phyloP scores from a whole-genome alignment of 441 rosid genomes.

The Erodium trifolium region DNA sequence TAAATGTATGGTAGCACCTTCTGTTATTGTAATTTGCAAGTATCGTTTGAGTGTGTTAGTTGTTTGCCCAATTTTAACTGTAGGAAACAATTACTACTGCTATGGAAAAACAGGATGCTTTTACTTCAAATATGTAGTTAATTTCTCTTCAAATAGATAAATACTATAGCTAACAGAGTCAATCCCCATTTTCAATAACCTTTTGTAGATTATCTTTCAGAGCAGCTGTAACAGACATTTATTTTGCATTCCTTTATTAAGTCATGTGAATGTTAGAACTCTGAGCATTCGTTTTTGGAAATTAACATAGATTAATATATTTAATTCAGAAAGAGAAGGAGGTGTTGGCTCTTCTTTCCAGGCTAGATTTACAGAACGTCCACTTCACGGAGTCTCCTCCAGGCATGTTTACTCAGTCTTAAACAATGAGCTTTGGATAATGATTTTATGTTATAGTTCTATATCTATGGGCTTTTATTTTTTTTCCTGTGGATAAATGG shows the following conservation, averaged over 20 bases:
- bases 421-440: not conserved
- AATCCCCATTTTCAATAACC: not conserved
- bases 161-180: not conserved
- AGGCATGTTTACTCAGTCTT: conserved; percentile 30
- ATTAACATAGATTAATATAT: conserved; percentile 6
- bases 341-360: conserved; percentile 71
- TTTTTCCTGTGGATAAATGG: conserved; percentile 3
- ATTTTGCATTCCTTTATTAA: not conserved
- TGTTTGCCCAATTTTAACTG: not conserved
- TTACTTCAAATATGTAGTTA: not conserved
- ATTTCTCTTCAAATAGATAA: not conserved
- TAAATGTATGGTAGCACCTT: not conserved
- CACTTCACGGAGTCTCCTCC: conserved; percentile 60
- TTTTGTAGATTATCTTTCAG: not conserved
- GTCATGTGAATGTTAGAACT: not conserved
- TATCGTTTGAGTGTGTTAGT: too few species aligned
- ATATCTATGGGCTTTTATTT: not conserved
- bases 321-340: conserved; percentile 73
- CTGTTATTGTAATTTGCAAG: too few species aligned
- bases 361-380: conserved; percentile 61
- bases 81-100: not conserved
- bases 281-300: conserved; percentile 7
- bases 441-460: too few species aligned
- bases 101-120: not conserved
- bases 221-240: not conserved